Evolutionary conservation across 73 alveolate species (phyloP).

Genomic region (Effrenium voratum): DNA sequence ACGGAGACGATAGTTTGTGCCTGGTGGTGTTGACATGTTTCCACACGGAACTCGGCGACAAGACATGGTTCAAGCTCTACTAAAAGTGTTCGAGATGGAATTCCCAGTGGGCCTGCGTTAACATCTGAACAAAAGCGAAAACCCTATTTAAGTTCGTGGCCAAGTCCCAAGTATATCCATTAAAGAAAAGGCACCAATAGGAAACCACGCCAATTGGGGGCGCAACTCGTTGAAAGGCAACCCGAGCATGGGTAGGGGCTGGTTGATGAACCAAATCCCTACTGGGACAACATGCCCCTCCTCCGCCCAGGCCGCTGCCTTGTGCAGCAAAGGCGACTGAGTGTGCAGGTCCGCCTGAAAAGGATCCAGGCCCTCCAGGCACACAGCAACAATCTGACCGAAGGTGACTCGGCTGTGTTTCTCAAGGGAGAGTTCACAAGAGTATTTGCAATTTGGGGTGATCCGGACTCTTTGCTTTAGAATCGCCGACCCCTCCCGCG

Average conservation of each 20-base stretch:
- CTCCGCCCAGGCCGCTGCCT: neutral
- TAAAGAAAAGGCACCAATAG: neutral
- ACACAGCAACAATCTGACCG: neutral
- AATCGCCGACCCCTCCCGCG: too few species aligned
- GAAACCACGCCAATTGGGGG: neutral
- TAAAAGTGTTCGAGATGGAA: too few species aligned
- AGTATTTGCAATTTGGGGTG: neutral
- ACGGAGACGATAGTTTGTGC: too few species aligned
- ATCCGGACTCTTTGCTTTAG: neutral
- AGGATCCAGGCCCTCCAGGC: neutral
- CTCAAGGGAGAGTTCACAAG: neutral
- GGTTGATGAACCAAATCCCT: too few species aligned
- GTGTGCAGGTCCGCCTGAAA: conserved; percentile 48
- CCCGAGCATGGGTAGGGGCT: too few species aligned
- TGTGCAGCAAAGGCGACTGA: conserved; percentile 38
- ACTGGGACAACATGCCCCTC: too few species aligned
- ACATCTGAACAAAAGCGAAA: neutral
- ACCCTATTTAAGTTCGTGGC: neutral
- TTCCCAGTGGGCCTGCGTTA: too few species aligned
- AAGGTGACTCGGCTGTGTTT: neutral
- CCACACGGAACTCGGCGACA: too few species aligned
- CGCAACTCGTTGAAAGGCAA: neutral
- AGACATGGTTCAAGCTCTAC: too few species aligned
- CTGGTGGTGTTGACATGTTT: too few species aligned
- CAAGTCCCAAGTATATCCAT: neutral